Percentiles rank a stretch among this genome's conserved stretches.
Evolutionary conservation across 2,329 filamentous ascomycete species (phyloP).

Genomic region (Aureobasidium lini): DNA sequence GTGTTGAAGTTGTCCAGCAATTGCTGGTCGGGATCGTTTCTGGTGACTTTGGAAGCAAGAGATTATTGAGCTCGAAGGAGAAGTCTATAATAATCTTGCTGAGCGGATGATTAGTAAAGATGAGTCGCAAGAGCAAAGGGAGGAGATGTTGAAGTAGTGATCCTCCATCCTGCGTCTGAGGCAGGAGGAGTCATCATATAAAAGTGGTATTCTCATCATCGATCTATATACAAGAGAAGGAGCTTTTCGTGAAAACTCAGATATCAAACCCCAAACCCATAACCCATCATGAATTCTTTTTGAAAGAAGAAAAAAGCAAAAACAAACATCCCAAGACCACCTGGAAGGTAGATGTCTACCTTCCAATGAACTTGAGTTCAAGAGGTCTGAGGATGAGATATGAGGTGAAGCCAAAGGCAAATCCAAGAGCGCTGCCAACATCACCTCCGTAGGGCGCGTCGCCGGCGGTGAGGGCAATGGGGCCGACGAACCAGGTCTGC

Average conservation of each 20-base stretch:
- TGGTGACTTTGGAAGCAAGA: too few species aligned
- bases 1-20: too few species aligned
- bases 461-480: constrained; percentile 55
- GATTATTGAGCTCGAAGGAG: too few species aligned
- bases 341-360: constrained; percentile 11
- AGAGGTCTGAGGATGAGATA: constrained; percentile 47
- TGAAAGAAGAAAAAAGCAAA: background rate
- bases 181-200: background rate
- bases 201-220: background rate
- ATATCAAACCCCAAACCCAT: background rate
- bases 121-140: too few species aligned
- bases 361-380: constrained; percentile 36
- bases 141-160: too few species aligned
- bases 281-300: constrained; percentile 1
- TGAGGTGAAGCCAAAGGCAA: constrained; percentile 48
- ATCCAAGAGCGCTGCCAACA: constrained; percentile 54
- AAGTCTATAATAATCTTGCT: too few species aligned
- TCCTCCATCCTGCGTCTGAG: background rate
- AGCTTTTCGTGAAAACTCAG: background rate
- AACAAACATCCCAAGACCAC: background rate
- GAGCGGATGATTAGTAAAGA: too few species aligned
- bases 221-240: background rate
- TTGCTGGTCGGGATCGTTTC: too few species aligned
- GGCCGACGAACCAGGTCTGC: constrained; percentile 60
- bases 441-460: constrained; percentile 47